Evolutionary conservation across 2,329 filamentous ascomycete species (phyloP).

Genomic region (Exophiala dermatitidis): DNA sequence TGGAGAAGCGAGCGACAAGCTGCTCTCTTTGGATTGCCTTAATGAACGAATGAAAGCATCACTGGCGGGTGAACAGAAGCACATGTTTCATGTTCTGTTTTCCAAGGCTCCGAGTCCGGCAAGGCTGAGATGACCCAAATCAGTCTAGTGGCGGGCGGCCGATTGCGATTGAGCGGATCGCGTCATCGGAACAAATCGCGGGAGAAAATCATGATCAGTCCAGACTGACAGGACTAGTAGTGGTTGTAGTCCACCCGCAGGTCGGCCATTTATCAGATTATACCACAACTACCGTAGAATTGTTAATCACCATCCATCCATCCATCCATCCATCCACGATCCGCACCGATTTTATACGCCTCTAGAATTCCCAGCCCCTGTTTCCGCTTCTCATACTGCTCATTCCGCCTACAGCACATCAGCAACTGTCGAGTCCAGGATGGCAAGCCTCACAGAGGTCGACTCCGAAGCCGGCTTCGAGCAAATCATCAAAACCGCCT

Average conservation of each 20-base stretch:
- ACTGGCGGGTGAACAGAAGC: too few relatives aligned
- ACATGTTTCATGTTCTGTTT: background rate
- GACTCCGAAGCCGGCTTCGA: constrained; percentile 67
- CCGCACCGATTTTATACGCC: background rate
- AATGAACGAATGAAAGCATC: too few relatives aligned
- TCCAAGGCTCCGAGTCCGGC: background rate
- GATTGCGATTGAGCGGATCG: background rate
- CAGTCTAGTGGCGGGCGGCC: background rate
- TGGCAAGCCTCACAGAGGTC: constrained; percentile 74
- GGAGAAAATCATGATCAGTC: background rate
- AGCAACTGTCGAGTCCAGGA: constrained; percentile 31
- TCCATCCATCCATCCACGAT: too few relatives aligned
- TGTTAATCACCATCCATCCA: too few relatives aligned
- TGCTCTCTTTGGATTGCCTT: too few relatives aligned
- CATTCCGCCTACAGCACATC: background rate
- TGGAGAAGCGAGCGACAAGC: too few relatives aligned
- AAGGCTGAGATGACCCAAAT: background rate
- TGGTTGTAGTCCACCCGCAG: background rate
- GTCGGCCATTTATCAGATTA: too few relatives aligned
- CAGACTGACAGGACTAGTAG: background rate
- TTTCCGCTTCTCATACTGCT: background rate
- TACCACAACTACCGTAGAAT: too few relatives aligned
- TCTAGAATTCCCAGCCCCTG: background rate
- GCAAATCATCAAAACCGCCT: constrained; percentile 57
- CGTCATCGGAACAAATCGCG: constrained; percentile 2